Conservation (phyloP, 2,329 filamentous ascomycete genomes). For the Claviceps purpurea region DNA sequence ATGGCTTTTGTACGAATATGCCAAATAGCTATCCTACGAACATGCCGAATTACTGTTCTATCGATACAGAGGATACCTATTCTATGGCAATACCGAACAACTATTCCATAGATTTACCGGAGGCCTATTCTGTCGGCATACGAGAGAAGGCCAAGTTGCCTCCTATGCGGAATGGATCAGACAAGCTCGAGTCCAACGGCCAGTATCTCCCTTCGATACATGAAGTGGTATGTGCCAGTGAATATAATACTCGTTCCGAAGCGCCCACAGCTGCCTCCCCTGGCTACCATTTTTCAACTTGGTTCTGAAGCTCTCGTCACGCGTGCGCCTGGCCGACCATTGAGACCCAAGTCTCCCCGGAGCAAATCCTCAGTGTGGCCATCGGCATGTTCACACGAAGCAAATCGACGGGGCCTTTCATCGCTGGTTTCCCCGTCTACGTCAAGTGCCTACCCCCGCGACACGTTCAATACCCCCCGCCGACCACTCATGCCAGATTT, state of each 20-base stretch:
- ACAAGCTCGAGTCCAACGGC: slow-evolving; percentile 20
- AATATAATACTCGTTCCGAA: slow-evolving; percentile 15
- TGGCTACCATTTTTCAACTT: slow-evolving; percentile 15
- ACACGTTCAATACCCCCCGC: slow-evolving; percentile 16
- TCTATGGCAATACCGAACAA: slow-evolving; percentile 2
- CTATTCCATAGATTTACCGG: too few species aligned
- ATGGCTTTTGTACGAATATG: too few species aligned
- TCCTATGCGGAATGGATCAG: slow-evolving; percentile 24
- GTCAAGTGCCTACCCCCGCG: slow-evolving; percentile 26
- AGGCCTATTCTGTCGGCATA: slow-evolving; percentile 10
- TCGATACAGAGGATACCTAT: slow-evolving; percentile 6
- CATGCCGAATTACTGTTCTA: too few species aligned
- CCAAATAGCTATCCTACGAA: too few species aligned
- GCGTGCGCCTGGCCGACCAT: slow-evolving; percentile 22
- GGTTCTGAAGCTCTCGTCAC: slow-evolving; percentile 15
- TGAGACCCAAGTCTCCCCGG: slow-evolving; percentile 19
- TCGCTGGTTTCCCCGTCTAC: slow-evolving; percentile 32
- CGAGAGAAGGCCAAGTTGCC: slow-evolving; percentile 17
- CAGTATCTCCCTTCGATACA: slow-evolving; percentile 27
- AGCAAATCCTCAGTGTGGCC: slow-evolving; percentile 23
- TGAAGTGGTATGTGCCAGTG: slow-evolving; percentile 6
- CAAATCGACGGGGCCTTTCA: slow-evolving; percentile 29
- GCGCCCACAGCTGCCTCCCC: slow-evolving; percentile 18
- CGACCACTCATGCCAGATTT: slow-evolving; percentile 29
- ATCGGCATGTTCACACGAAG: slow-evolving; percentile 36